Evolutionary conservation across 768 basidiomycete genomes (phyloP).

Genomic region (Paxillus involutus): DNA sequence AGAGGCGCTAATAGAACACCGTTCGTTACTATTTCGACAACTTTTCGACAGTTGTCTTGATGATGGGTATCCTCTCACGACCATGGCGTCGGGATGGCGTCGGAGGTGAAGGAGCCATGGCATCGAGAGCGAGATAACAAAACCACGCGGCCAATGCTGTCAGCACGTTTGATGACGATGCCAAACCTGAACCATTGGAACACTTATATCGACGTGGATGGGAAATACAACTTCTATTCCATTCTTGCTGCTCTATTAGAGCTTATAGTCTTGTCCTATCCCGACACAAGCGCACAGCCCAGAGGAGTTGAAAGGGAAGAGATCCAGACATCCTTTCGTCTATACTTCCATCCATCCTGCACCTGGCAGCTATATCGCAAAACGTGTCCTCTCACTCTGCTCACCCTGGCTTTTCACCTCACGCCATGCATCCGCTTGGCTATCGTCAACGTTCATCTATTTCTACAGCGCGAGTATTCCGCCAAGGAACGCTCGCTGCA

Average conservation of each 20-base stretch:
- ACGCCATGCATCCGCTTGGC: not conserved
- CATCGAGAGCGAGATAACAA: not conserved
- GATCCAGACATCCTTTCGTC: not conserved
- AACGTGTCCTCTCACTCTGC: not conserved
- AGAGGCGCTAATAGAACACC: slow-evolving; percentile 20
- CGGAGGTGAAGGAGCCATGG: not conserved
- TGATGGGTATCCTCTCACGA: not conserved
- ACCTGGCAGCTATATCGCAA: not conserved
- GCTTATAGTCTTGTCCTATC: not conserved
- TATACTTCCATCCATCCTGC: not conserved
- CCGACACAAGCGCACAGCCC: not conserved
- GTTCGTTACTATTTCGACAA: not conserved
- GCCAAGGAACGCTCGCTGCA: slow-evolving; percentile 1
- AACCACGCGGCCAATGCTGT: not conserved
- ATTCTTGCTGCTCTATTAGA: not conserved
- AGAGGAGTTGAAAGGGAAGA: not conserved
- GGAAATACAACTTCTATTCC: not conserved
- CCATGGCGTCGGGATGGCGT: not conserved
- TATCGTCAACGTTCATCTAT: not conserved
- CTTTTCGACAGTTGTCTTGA: too few species aligned
- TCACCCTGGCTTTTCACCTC: not conserved
- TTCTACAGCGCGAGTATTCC: not conserved
- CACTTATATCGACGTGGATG: not conserved
- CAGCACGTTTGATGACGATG: not conserved
- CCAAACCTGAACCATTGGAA: not conserved